phyloP scores from a whole-genome alignment of 306 rosid genomes.

The Coriaria nepalensis region DNA sequence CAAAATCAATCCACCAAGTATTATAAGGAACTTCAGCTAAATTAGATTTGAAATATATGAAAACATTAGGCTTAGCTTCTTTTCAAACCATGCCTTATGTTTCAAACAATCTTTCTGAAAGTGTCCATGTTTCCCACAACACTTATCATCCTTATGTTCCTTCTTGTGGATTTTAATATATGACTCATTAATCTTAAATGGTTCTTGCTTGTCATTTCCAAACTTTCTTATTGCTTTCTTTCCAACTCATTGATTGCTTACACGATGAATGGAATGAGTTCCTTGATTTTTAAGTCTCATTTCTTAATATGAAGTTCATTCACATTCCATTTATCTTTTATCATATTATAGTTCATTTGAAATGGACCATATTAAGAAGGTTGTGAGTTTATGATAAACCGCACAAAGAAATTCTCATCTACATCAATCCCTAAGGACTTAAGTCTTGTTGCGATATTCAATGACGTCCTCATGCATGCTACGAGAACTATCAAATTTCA shows the following conservation, averaged over 20 bases:
- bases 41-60: constrained; percentile 1
- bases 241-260: neutral
- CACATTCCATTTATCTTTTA: neutral
- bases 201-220: neutral
- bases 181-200: neutral
- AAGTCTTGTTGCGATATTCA: too few relatives aligned
- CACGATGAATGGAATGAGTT: neutral
- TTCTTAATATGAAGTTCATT: neutral
- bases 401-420: too few relatives aligned
- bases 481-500: too few relatives aligned
- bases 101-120: constrained; percentile 2
- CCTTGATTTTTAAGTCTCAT: neutral
- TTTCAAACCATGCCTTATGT: constrained; percentile 5
- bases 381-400: too few relatives aligned
- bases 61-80: neutral
- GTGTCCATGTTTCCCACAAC: neutral
- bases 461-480: too few relatives aligned
- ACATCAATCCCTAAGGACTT: too few relatives aligned
- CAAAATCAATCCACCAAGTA: neutral
- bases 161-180: neutral
- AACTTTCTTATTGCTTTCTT: neutral
- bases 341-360: too few relatives aligned
- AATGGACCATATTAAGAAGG: too few relatives aligned
- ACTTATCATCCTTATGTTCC: constrained; percentile 5
- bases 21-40: neutral